Evolutionary conservation across 768 basidiomycete genomes (phyloP).

Genomic region (Porpolomopsis calyptriformis): DNA sequence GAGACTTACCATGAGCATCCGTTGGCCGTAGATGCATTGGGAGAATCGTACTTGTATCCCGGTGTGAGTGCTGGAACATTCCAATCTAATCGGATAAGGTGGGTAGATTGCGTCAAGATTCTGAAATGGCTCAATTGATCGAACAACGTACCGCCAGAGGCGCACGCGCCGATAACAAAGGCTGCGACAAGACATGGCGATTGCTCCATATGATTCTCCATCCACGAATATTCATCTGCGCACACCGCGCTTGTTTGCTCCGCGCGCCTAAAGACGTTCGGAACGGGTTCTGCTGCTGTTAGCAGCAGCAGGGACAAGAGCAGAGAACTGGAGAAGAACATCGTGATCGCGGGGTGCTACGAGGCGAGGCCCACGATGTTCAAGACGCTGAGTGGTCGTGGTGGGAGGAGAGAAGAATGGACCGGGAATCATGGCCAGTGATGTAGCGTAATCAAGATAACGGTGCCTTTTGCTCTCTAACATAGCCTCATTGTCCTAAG

Average conservation of each 20-base stretch:
- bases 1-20: conserved; percentile 5
- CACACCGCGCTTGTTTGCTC: conserved; percentile 9
- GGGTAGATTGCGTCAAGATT: not conserved
- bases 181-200: conserved; percentile 8
- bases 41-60: conserved; percentile 6
- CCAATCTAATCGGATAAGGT: not conserved
- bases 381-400: too few relatives aligned
- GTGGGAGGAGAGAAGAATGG: too few relatives aligned
- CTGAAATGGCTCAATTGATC: not conserved
- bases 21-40: conserved; percentile 8
- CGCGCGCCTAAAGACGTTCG: too few relatives aligned
- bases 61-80: conserved; percentile 2
- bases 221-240: conserved; percentile 5
- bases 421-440: too few relatives aligned
- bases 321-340: too few relatives aligned
- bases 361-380: too few relatives aligned
- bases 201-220: conserved; percentile 6
- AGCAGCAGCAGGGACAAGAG: too few relatives aligned
- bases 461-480: too few relatives aligned
- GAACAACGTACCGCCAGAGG: conserved; percentile 6
- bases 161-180: conserved; percentile 7
- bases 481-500: too few relatives aligned
- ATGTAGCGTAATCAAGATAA: too few relatives aligned
- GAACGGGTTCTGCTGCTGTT: too few relatives aligned
- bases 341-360: too few relatives aligned